Evolutionary conservation across 805 yeast genomes (phyloP).

Genomic region (Saccharomycopsis sp.): DNA sequence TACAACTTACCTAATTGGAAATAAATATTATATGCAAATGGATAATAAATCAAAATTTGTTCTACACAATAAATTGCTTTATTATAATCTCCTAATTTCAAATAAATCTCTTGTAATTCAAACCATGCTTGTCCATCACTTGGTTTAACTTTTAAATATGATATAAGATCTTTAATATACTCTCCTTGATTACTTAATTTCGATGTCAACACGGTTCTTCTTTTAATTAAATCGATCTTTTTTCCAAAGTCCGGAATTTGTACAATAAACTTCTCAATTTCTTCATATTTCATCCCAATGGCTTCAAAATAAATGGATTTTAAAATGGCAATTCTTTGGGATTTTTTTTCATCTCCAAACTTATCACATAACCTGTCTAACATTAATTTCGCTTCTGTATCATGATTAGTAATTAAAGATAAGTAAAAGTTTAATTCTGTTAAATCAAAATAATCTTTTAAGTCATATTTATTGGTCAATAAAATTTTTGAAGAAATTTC

Average conservation of each 20-base stretch:
- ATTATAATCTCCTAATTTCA: constrained; percentile 46
- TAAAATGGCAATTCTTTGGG: constrained; percentile 47
- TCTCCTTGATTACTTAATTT: constrained; percentile 19
- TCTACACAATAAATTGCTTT: constrained; percentile 58
- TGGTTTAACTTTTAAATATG: constrained; percentile 54
- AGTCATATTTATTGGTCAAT: constrained; percentile 18
- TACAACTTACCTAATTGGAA: constrained; percentile 53
- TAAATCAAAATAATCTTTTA: constrained; percentile 40
- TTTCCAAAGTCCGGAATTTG: constrained; percentile 18
- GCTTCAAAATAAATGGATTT: constrained; percentile 49
- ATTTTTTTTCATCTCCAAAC: constrained; percentile 40
- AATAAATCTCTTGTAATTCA: constrained; percentile 63
- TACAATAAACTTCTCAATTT: constrained; percentile 29
- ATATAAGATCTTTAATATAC: constrained; percentile 47
- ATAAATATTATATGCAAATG: constrained; percentile 58
- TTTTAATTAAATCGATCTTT: constrained; percentile 19
- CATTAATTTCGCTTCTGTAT: constrained; percentile 57
- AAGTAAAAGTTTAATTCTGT: constrained; percentile 67
- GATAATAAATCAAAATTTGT: constrained; percentile 59
- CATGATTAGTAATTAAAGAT: constrained; percentile 49
- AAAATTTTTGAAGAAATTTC: neutral
- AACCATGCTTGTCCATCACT: constrained; percentile 71
- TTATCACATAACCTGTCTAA: constrained; percentile 59
- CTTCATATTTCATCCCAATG: constrained; percentile 12
- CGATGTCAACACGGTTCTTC: constrained; percentile 19